A percentile compares a stretch with the other conserved stretches of the same genome.
Conservation (phyloP, 1,139 yeast species). For the Suhomyces wounanorum region DNA sequence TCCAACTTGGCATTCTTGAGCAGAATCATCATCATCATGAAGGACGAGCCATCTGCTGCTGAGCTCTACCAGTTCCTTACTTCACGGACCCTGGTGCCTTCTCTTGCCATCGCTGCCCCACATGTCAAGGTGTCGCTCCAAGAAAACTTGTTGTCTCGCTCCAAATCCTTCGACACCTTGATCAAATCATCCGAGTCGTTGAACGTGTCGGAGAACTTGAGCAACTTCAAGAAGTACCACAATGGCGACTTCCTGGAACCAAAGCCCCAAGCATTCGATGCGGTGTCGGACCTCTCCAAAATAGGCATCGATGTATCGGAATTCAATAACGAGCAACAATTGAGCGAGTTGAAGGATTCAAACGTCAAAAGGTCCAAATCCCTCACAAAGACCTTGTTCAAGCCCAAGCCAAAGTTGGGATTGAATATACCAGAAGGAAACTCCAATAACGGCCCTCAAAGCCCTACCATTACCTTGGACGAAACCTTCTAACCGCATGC, state of each 20-base stretch:
- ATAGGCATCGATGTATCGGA: conserved; percentile 33
- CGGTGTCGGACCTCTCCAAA: conserved; percentile 29
- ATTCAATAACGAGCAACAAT: conserved; percentile 27
- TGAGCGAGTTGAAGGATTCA: conserved; percentile 23
- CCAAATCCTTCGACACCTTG: conserved; percentile 39
- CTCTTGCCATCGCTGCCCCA: conserved; percentile 17
- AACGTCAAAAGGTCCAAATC: conserved; percentile 25
- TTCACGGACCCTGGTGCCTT: conserved; percentile 12
- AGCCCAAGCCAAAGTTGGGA: conserved; percentile 28
- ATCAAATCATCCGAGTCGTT: conserved; percentile 18
- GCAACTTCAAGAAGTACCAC: conserved; percentile 31
- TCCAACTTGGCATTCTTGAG: conserved; percentile 45
- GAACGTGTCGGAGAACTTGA: conserved; percentile 24
- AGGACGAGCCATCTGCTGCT: conserved; percentile 33
- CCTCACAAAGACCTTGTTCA: conserved; percentile 39
- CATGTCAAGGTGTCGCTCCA: conserved; percentile 40
- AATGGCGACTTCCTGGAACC: conserved; percentile 32
- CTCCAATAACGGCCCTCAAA: conserved; percentile 21
- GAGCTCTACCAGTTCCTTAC: conserved; percentile 26
- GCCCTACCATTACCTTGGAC: conserved; percentile 47
- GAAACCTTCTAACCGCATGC: conserved; percentile 24
- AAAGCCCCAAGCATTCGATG: conserved; percentile 37
- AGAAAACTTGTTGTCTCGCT: conserved; percentile 43
- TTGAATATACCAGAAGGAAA: conserved; percentile 20
- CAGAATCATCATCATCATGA: conserved; percentile 44